Evolutionary conservation across 2,329 filamentous ascomycete genomes (phyloP).

Genomic region (Phaeomoniella chlamydospora): DNA sequence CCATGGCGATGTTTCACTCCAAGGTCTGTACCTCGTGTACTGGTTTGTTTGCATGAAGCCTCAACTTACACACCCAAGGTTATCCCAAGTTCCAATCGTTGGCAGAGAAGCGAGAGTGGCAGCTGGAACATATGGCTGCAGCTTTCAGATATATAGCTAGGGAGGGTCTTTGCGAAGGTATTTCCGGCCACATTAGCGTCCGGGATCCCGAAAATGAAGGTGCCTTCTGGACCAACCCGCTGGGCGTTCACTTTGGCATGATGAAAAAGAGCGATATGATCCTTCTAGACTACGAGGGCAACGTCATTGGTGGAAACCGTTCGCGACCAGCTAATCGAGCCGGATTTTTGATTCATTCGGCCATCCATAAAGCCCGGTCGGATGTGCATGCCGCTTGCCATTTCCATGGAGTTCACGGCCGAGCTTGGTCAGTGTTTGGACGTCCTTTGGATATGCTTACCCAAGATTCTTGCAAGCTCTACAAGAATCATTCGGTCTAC

Average conservation of each 20-base stretch:
- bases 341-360: conserved; percentile 56
- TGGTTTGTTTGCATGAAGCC: not conserved
- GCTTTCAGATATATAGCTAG: conserved; percentile 56
- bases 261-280: conserved; percentile 54
- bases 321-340: conserved; percentile 49
- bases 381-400: conserved; percentile 56
- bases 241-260: conserved; percentile 51
- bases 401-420: conserved; percentile 50
- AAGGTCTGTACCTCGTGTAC: conserved; percentile 2
- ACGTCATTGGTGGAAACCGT: conserved; percentile 48
- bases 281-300: conserved; percentile 48
- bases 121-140: conserved; percentile 51
- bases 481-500: conserved; percentile 49
- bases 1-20: conserved; percentile 11
- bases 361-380: conserved; percentile 50
- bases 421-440: conserved; percentile 54
- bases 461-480: conserved; percentile 16
- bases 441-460: conserved; percentile 55
- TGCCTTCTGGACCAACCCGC: conserved; percentile 55
- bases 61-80: conserved; percentile 18
- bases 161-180: conserved; percentile 53
- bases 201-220: conserved; percentile 48
- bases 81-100: conserved; percentile 42
- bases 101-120: conserved; percentile 46
- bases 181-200: conserved; percentile 53